Conservation (phyloP, 1,284 basidiomycete genomes). For the Ceratobasidium sp. region DNA sequence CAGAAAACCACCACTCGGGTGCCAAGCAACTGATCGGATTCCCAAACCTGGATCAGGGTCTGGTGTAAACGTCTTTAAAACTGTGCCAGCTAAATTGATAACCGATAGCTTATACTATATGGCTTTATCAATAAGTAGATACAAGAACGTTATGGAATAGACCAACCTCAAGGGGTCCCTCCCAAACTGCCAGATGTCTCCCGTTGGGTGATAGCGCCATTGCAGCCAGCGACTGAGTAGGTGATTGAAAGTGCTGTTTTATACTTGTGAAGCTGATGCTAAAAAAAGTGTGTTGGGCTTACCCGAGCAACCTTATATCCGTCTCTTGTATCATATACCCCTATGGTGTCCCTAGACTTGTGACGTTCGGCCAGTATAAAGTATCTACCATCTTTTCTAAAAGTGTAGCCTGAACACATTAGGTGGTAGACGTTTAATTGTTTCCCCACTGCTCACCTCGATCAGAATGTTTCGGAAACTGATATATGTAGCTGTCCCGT, state of each 20-base stretch:
- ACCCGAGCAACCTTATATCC: slow-evolving; percentile 78
- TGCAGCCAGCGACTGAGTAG: slow-evolving; percentile 75
- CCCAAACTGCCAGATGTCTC: slow-evolving; percentile 82
- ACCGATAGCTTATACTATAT: slow-evolving; percentile 81
- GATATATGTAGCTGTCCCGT: slow-evolving; percentile 76
- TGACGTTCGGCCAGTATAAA: slow-evolving; percentile 84
- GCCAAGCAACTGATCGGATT: slow-evolving; percentile 77
- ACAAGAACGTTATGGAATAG: slow-evolving; percentile 15
- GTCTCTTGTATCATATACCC: slow-evolving; percentile 77
- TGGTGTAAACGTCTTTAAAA: slow-evolving; percentile 73
- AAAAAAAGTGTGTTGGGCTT: slow-evolving; percentile 46
- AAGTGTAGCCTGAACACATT: slow-evolving; percentile 68
- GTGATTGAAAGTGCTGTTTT: slow-evolving; percentile 78
- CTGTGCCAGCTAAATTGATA: slow-evolving; percentile 72
- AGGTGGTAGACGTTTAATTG: neutral
- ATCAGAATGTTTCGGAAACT: slow-evolving; percentile 79
- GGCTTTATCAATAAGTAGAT: neutral
- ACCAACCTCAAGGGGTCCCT: slow-evolving; percentile 73
- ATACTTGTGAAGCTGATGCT: neutral
- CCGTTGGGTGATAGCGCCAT: slow-evolving; percentile 84
- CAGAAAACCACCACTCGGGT: slow-evolving; percentile 79
- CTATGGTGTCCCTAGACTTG: slow-evolving; percentile 82
- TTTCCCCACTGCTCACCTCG: slow-evolving; percentile 57
- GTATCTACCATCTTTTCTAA: slow-evolving; percentile 79
- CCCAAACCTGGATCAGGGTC: slow-evolving; percentile 81